Evolutionary conservation across 768 basidiomycete species (phyloP).

Genomic region (Auricularia cornea): DNA sequence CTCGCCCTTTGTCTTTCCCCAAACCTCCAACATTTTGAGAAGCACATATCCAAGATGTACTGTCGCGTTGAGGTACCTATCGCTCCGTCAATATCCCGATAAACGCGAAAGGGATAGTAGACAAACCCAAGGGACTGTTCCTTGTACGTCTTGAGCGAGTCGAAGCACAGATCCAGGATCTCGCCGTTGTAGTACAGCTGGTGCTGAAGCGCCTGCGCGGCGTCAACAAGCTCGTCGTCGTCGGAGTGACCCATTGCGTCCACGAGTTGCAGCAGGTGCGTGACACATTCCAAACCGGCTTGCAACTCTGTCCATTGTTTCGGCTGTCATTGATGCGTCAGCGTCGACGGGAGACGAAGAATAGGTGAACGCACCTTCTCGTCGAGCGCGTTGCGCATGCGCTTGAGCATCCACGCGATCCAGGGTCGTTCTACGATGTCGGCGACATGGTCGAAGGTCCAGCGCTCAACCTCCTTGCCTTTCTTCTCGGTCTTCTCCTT

Average conservation of each 20-base stretch:
- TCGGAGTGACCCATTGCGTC: constrained; percentile 62
- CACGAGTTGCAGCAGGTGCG: constrained; percentile 82
- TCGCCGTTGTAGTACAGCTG: constrained; percentile 95
- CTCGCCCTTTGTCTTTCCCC: constrained; percentile 63
- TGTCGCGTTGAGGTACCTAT: constrained; percentile 81
- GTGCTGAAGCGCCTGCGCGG: constrained; percentile 73
- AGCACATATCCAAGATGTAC: constrained; percentile 78
- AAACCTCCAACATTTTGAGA: constrained; percentile 83
- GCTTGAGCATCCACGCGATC: constrained; percentile 83
- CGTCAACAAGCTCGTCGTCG: constrained; percentile 54
- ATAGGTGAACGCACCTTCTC: constrained; percentile 58
- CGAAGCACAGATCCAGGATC: constrained; percentile 79
- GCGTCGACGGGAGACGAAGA: background rate
- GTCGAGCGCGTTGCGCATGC: constrained; percentile 84
- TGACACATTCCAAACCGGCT: constrained; percentile 88
- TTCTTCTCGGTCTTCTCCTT: constrained; percentile 17
- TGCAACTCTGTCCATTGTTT: constrained; percentile 92
- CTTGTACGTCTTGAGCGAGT: constrained; percentile 69
- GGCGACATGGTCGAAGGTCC: constrained; percentile 64
- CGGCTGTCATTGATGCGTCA: constrained; percentile 44
- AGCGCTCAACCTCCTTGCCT: constrained; percentile 30
- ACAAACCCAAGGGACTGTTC: constrained; percentile 46
- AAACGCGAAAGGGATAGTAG: too few relatives aligned
- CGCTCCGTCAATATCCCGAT: too few relatives aligned
- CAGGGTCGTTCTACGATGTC: constrained; percentile 81